Base-by-base conservation (phyloP, 306 rosid species). In the Quercus robur region DNA sequence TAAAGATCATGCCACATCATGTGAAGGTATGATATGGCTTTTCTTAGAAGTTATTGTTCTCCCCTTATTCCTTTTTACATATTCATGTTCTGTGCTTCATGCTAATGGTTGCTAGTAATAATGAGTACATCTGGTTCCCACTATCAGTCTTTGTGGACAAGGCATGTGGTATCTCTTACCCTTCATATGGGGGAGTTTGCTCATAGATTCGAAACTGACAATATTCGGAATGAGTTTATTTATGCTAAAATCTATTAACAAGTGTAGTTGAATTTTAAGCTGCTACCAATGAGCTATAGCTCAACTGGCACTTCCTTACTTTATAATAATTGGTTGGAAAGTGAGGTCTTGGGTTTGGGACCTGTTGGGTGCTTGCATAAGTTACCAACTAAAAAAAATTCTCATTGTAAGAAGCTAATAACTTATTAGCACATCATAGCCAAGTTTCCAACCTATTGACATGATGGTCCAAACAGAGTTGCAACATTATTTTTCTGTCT, bases 1-100 rank as follows among this genome's bases (percentile, higher is more conserved):
- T 94, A 88, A 95, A 95, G 93, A 91, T 93, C 81, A 87, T 95
- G 95, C 99, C 99, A 77, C 97, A 95, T 82, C 97, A 95, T 81
- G 88, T 95, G 81, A 95, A 95, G 98, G 99, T 92, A 85, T 58
- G 74, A 82, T 70, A 59, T 76, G 21, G 59, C 30, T 68, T 59
- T 74, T 71, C 56, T 61, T 35, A 49, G 28, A 75, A 13, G 17
- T 25, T 31, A 28, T 8, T 13, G 59, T 59, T 58, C 57, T 55
- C 74, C 58, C 2, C 26, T 70, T 77, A 69, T 82, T 51, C 79
- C 77, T 70, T 38, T 11, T 11, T 49, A 4, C 19, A 26, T 12
- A 12, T 61, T 61, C 31, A 68, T 19, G 72, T 33, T 67, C 20
- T 67, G 9, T 67, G 69, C 56, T 77, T 69, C 28, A 30, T 63